Evolutionary conservation across 1,139 yeast species (phyloP).

Genomic region (Chernovozyma aurita): DNA sequence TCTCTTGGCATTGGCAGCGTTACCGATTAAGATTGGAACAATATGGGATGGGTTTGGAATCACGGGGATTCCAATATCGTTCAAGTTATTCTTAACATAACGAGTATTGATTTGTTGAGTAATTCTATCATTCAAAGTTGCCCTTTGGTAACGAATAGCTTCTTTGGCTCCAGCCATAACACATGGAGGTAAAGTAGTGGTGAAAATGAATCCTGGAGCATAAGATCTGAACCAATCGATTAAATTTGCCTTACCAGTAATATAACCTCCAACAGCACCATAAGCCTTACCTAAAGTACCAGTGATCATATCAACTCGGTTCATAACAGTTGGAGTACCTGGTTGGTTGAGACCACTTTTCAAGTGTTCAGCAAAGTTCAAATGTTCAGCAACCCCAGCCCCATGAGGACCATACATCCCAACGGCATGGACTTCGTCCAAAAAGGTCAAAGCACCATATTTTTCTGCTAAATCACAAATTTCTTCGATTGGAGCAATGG

Average conservation of each 20-base stretch:
- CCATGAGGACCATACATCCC: slow-evolving; percentile 99
- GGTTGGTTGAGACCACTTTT: slow-evolving; percentile 59
- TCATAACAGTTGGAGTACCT: slow-evolving; percentile 59
- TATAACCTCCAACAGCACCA: slow-evolving; percentile 96
- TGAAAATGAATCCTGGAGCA: slow-evolving; percentile 96
- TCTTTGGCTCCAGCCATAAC: slow-evolving; percentile 93
- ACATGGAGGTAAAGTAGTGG: slow-evolving; percentile 96
- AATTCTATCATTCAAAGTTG: slow-evolving; percentile 72
- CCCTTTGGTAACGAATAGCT: slow-evolving; percentile 81
- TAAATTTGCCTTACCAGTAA: slow-evolving; percentile 80
- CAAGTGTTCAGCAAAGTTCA: slow-evolving; percentile 79
- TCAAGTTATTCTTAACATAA: slow-evolving; percentile 73
- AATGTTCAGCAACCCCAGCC: slow-evolving; percentile 98
- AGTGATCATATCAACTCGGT: slow-evolving; percentile 90
- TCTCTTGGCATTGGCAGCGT: slow-evolving; percentile 84
- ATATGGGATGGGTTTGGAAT: slow-evolving; percentile 97
- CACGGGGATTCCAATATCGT: slow-evolving; percentile 80
- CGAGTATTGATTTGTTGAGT: slow-evolving; percentile 83
- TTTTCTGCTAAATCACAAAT: slow-evolving; percentile 96
- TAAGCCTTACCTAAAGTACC: slow-evolving; percentile 97
- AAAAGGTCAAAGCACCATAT: slow-evolving; percentile 93
- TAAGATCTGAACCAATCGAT: slow-evolving; percentile 95
- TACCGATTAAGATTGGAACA: slow-evolving; percentile 91
- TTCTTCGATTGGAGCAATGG: slow-evolving; percentile 87
- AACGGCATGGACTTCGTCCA: slow-evolving; percentile 98